Percentiles rank a stretch among this genome's conserved stretches.
phyloP scores from a whole-genome alignment of 495 filamentous ascomycete species.

The Xylaria sp. region DNA sequence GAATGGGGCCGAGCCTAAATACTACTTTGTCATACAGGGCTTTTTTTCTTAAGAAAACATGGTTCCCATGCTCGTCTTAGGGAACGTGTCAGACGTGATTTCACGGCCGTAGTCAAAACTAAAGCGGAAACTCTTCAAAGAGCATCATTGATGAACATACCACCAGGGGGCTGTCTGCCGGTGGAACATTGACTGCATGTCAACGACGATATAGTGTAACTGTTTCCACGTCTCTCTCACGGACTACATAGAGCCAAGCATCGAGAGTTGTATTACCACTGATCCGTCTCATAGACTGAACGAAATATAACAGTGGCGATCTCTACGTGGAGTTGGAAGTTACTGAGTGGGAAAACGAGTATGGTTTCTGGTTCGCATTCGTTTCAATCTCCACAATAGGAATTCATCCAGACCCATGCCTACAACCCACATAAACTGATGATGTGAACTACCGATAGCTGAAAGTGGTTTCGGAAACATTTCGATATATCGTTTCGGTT shows the following conservation, averaged over 20 bases:
- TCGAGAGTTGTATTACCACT: constrained; percentile 15
- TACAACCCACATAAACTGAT: not conserved
- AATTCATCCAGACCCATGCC: not conserved
- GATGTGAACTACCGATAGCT: constrained; percentile 6
- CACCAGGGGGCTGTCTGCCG: not conserved
- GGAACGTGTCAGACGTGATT: not conserved
- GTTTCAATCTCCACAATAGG: not conserved
- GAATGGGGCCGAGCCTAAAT: constrained; percentile 4
- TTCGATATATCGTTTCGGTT: constrained; percentile 31
- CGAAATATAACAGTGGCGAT: not conserved
- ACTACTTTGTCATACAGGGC: not conserved
- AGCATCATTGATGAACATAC: constrained; percentile 10
- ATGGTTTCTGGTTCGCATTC: not conserved
- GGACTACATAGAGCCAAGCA: not conserved
- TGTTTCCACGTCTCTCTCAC: constrained; percentile 2
- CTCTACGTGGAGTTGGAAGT: constrained; percentile 4
- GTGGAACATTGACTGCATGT: constrained; percentile 28
- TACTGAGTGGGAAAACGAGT: constrained; percentile 3
- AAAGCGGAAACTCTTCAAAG: constrained; percentile 1
- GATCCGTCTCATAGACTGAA: not conserved
- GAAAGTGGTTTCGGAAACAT: constrained; percentile 23
- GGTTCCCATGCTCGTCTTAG: not conserved
- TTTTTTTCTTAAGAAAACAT: not conserved
- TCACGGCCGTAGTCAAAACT: constrained; percentile 28
- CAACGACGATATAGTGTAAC: constrained; percentile 22